Evolutionary conservation across 352 stramenopile genomes (phyloP), one percentile per base, ranked within the genome.

Genomic region (Globisporangium abappressorium): DNA sequence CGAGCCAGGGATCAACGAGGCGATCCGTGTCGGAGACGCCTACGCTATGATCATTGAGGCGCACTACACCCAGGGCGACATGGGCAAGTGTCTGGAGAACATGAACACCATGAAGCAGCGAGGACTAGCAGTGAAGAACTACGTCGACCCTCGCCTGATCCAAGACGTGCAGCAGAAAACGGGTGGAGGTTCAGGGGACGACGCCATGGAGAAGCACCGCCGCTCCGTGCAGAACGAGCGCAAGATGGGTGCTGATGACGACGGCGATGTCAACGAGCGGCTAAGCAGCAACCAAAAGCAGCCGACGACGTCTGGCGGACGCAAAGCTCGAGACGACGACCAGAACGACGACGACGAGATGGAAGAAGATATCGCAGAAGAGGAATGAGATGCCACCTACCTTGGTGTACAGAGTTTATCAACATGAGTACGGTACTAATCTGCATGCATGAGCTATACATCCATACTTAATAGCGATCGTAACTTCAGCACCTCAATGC

Each of bases 21-120:
- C 89, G 8, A 91, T 98, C 41, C 87, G 94, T 5, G 68, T 91
- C 7, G 94, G 95, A 20, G 95, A 98, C 69, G 87, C 82, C 18
- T 98, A 93, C 62, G 90, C 89, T 6, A 77, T 97, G 69, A 76
- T 98, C 2, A 72, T 94, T 1, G 88, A 98, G 57, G 80, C 82
- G 7, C 89, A 96, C 53, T 91, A 89, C 68, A 66, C 75, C 24
- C 80, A 82, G 30, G 76, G 80, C 1, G 77, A 98, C 36, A 72
- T 85, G 22, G 66, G 78, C n/a, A 82, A 95, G 57, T 82, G 81
- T 46, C 73, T 87, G 7, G 80, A 91, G 59, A 70, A 83, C 8
- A 71, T 98, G 60, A 76, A 97, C 51, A 76, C 87, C 36, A 97
- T 98, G 90, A 82, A 82, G 26, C 64, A 76, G 18, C 75, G 81